A percentile compares a stretch with the other conserved stretches of the same genome.
These are phyloP conservation scores for Pichia sp. DNA, from an alignment of 1,139 yeast genomes.

Conservation along the genomic window DNA sequence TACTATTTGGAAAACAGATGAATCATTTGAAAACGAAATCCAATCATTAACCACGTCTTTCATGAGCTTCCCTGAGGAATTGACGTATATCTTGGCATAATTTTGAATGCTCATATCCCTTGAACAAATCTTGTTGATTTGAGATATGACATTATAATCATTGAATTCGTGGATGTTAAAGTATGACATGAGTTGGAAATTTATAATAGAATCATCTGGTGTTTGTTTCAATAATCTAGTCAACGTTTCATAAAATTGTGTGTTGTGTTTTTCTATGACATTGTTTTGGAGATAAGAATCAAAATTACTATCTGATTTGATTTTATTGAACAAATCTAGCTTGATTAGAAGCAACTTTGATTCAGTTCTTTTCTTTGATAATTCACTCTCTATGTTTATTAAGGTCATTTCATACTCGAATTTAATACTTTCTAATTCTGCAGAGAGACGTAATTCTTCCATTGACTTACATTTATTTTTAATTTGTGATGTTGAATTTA, in stretches of 20 bases:
- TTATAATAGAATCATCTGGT: neutral
- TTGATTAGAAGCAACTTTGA: slow-evolving; percentile 6
- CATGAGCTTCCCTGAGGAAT: neutral
- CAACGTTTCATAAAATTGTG: neutral
- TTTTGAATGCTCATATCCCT: neutral
- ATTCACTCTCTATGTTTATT: slow-evolving; percentile 3
- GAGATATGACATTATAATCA: neutral
- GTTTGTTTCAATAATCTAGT: neutral
- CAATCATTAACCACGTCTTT: slow-evolving; percentile 5
- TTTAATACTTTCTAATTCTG: neutral
- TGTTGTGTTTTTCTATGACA: neutral
- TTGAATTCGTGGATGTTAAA: neutral
- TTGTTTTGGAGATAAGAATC: neutral
- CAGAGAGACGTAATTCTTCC: slow-evolving; percentile 6
- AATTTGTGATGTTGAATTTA: neutral
- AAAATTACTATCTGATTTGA: slow-evolving; percentile 4
- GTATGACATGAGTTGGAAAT: slow-evolving; percentile 6
- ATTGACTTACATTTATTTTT: slow-evolving; percentile 9
- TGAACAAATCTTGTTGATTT: neutral
- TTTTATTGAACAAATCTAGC: slow-evolving; percentile 7
- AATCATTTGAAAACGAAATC: neutral
- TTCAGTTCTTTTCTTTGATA: neutral
- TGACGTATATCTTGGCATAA: neutral
- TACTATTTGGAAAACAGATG: neutral
- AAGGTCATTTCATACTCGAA: slow-evolving; percentile 14